phyloP scores from a whole-genome alignment of 257 asterid species.

The Phtheirospermum japonicum region DNA sequence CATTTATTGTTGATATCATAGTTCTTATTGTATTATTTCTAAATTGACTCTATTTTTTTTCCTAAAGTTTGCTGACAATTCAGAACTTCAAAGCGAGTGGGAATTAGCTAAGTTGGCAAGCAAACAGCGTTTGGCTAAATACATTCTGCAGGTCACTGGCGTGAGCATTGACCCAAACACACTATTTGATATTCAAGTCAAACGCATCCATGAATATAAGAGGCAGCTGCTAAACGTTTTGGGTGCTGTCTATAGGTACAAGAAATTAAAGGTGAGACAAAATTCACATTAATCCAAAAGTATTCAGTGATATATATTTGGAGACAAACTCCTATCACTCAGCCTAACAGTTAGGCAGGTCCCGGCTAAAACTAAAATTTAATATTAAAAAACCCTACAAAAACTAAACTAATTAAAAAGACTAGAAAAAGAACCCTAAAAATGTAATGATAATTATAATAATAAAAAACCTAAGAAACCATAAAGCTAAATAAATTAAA shows the following conservation, averaged over 20 bases:
- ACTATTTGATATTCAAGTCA: constrained; percentile 96
- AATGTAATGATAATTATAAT: too few relatives aligned
- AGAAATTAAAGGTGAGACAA: constrained; percentile 83
- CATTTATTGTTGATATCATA: constrained; percentile 11
- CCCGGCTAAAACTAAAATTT: too few relatives aligned
- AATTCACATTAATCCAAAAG: constrained; percentile 26
- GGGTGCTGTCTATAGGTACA: constrained; percentile 91
- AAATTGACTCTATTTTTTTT: constrained; percentile 28
- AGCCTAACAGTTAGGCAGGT: too few relatives aligned
- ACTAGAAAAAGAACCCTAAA: too few relatives aligned
- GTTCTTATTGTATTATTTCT: constrained; percentile 19
- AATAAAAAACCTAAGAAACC: too few relatives aligned
- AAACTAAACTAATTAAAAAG: too few relatives aligned
- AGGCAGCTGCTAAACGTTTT: constrained; percentile 93
- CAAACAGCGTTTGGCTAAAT: constrained; percentile 82
- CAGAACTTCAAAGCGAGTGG: constrained; percentile 80
- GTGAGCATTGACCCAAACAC: constrained; percentile 77
- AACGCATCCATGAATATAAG: constrained; percentile 97
- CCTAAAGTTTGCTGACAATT: constrained; percentile 75
- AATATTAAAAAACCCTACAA: too few relatives aligned
- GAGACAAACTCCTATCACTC: too few relatives aligned
- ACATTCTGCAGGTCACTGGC: constrained; percentile 72
- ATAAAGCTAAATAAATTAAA: too few relatives aligned
- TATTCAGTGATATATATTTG: neutral
- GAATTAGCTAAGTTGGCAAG: constrained; percentile 90